These are phyloP conservation scores for Lipomyces oligophaga DNA, from an alignment of 805 yeast species.

Conservation along the genomic window DNA sequence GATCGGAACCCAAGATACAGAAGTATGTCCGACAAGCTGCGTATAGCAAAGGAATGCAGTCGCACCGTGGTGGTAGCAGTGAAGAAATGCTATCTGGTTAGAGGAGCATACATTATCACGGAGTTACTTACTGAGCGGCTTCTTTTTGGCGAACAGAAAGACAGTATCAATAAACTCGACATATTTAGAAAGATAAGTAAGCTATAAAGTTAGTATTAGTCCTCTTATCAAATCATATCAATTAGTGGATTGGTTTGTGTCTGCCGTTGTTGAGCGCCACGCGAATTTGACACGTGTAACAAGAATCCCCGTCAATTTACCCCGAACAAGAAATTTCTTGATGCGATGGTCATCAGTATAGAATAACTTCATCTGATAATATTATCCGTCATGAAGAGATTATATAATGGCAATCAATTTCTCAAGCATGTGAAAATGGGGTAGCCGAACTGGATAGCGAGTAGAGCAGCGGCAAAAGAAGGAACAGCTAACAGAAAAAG, in stretches of 20 bases:
- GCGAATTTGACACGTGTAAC: no score
- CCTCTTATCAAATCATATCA: no score
- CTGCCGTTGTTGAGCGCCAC: no score
- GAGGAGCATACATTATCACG: not conserved
- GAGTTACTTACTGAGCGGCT: conserved; percentile 56
- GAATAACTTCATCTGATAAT: no score
- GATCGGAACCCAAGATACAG: conserved; percentile 95
- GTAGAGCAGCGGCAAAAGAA: not conserved
- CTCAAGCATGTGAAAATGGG: no score
- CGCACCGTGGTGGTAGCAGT: conserved; percentile 97
- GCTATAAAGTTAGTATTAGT: conserved; percentile 27
- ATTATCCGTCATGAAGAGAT: no score
- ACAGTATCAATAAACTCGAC: conserved; percentile 87
- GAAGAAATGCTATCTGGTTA: conserved; percentile 57
- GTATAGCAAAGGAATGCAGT: conserved; percentile 93
- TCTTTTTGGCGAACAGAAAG: conserved; percentile 85
- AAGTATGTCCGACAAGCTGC: conserved; percentile 82
- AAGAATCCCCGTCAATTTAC: no score
- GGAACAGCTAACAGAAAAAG: not conserved
- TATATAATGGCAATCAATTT: no score
- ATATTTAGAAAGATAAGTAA: conserved; percentile 87
- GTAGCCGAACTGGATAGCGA: not conserved
- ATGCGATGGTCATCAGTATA: no score
- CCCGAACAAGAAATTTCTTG: no score
- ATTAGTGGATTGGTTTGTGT: no score